Percentiles rank a stretch among this genome's conserved stretches.
phyloP scores from a whole-genome alignment of 257 asterid species.

The Scutellaria minor region DNA sequence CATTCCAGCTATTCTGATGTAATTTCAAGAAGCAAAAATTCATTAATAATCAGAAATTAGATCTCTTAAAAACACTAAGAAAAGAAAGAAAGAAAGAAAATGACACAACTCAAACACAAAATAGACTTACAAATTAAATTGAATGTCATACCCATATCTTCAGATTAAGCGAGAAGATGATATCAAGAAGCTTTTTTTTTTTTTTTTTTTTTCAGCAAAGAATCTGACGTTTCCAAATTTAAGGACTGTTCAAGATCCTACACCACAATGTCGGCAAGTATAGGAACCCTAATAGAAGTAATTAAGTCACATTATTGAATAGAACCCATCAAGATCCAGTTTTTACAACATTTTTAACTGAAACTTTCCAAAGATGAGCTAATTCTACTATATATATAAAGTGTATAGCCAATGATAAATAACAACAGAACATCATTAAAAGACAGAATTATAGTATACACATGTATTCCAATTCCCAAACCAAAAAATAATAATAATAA shows the following conservation, averaged over 20 bases:
- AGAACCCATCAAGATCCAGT: conserved; percentile 39
- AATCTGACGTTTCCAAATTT: conserved; percentile 29
- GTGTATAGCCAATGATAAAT: conserved; percentile 19
- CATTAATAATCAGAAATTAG: conserved; percentile 34
- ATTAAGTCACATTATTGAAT: neutral
- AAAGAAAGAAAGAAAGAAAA: neutral
- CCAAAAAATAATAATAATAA: neutral
- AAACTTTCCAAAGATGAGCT: conserved; percentile 32
- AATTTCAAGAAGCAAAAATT: neutral
- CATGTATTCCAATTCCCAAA: conserved; percentile 46
- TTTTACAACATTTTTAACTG: conserved; percentile 19
- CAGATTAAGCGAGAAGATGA: conserved; percentile 35
- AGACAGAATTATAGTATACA: conserved; percentile 41
- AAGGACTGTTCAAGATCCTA: conserved; percentile 43
- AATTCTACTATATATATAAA: conserved; percentile 26
- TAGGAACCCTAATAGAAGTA: conserved; percentile 40
- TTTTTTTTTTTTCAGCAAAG: conserved; percentile 29
- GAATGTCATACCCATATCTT: conserved; percentile 47
- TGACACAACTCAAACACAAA: conserved; percentile 2
- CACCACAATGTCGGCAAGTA: conserved; percentile 39
- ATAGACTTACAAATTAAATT: conserved; percentile 3
- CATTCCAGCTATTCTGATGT: neutral
- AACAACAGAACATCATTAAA: conserved; percentile 34
- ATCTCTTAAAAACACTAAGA: conserved; percentile 38
- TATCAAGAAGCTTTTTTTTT: too few relatives aligned